A percentile compares a stretch with the other conserved stretches of the same genome.
Conservation (phyloP, 2,329 filamentous ascomycete species). For the Alternaria panax region DNA sequence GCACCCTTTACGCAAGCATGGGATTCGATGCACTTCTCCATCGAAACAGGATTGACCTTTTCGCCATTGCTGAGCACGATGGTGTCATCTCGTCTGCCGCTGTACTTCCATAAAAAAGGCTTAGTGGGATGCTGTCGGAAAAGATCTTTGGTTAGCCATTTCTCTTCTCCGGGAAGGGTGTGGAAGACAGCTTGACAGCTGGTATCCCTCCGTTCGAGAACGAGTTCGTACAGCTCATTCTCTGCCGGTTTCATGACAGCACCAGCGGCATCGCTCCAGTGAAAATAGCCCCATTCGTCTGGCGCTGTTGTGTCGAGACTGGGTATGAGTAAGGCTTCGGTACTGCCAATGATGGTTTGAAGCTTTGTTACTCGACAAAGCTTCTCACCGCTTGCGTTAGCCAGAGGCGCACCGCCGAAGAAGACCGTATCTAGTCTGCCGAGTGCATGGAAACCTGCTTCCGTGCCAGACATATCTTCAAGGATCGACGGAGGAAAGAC, state of each 20-base stretch:
- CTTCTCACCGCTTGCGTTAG: neutral
- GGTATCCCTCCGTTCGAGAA: neutral
- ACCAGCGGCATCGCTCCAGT: neutral
- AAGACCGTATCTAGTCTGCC: neutral
- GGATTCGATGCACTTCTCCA: neutral
- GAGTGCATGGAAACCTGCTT: neutral
- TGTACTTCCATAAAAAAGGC: neutral
- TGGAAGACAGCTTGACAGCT: neutral
- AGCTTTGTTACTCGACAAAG: neutral
- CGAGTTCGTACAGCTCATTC: neutral
- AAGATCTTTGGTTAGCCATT: neutral
- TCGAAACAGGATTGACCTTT: neutral
- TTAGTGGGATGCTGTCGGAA: neutral
- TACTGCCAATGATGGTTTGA: constrained; percentile 1
- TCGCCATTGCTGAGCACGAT: neutral
- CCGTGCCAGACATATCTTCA: constrained; percentile 2
- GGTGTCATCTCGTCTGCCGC: neutral
- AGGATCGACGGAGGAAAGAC: constrained; percentile 1
- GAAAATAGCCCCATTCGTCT: neutral
- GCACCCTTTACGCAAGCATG: neutral
- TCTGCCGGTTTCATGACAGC: neutral
- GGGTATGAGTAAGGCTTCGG: neutral
- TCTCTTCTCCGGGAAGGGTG: neutral
- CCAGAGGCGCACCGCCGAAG: constrained; percentile 1
- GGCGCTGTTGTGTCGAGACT: neutral